These are phyloP conservation scores for Xylaria arbuscula DNA, from an alignment of 2,329 filamentous ascomycete genomes.

Conservation along the genomic window DNA sequence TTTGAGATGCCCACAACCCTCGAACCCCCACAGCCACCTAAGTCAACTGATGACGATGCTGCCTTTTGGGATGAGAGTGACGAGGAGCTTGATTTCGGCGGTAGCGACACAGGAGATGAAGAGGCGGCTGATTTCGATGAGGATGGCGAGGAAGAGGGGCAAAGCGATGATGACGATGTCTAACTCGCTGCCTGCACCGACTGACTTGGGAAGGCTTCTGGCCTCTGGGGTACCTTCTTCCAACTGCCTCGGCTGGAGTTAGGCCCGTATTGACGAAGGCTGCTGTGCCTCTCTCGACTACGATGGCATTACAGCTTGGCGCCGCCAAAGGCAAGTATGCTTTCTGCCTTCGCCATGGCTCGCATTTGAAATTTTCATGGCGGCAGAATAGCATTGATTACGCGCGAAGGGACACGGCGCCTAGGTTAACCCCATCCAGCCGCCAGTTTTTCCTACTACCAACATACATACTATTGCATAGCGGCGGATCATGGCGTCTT, in stretches of 20 bases:
- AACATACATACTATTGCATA: conserved; percentile 48
- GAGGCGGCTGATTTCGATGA: conserved; percentile 69
- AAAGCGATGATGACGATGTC: conserved; percentile 63
- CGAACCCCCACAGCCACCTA: conserved; percentile 69
- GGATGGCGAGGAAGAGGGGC: conserved; percentile 64
- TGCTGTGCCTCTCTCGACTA: neutral
- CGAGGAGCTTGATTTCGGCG: conserved; percentile 81
- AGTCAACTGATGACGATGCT: conserved; percentile 76
- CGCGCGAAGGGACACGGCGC: conserved; percentile 1
- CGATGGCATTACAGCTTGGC: neutral
- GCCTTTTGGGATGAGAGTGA: conserved; percentile 86
- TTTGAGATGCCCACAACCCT: conserved; percentile 85
- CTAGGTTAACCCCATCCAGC: neutral
- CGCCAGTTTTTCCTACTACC: conserved; percentile 16
- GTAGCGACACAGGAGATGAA: conserved; percentile 72
- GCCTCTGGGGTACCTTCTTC: neutral
- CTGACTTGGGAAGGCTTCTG: neutral
- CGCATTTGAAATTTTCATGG: neutral
- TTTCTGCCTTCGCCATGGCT: neutral
- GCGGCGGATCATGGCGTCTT: conserved; percentile 48
- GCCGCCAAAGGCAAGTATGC: neutral
- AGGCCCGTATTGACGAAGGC: neutral
- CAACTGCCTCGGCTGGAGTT: neutral
- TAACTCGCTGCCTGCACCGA: conserved; percentile 45
- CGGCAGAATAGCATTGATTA: neutral